These are phyloP conservation scores for Trametes cingulata DNA, from an alignment of 768 basidiomycete genomes.

Conservation along the genomic window DNA sequence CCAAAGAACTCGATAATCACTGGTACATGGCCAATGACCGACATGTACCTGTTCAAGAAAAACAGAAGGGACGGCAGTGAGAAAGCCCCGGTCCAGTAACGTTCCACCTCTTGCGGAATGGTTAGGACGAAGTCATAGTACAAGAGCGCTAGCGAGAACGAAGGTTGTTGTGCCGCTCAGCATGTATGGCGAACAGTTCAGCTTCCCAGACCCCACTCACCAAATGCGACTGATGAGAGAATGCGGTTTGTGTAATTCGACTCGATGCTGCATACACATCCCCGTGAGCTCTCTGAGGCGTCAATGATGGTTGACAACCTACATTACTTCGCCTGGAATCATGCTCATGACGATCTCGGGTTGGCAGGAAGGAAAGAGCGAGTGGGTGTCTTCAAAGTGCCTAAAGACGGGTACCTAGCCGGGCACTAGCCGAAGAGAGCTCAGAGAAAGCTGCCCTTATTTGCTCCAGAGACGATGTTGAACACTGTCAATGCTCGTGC, in stretches of 20 bases:
- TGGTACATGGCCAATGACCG: conserved; percentile 25
- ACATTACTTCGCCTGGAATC: no score
- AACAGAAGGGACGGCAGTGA: conserved; percentile 21
- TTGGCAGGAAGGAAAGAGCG: no score
- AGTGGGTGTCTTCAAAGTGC: no score
- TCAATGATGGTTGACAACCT: no score
- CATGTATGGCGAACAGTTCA: not conserved
- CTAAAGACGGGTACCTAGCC: no score
- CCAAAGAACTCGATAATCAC: conserved; percentile 13
- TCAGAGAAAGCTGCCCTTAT: no score
- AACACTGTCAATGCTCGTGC: no score
- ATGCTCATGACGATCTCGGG: no score
- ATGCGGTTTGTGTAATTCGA: not conserved
- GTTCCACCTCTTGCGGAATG: conserved; percentile 41
- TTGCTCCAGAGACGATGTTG: no score
- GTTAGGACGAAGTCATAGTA: conserved; percentile 51
- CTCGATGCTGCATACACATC: not conserved
- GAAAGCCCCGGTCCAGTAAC: conserved; percentile 40
- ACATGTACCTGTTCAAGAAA: conserved; percentile 26
- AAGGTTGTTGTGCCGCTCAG: no score
- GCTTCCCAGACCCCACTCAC: not conserved
- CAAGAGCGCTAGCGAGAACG: conserved; percentile 27
- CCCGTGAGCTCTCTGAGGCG: no score
- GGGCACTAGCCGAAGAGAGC: no score
- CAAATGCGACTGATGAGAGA: not conserved